Evolutionary conservation across 1,284 basidiomycete genomes (phyloP), one percentile per base, ranked within the genome.

Genomic region (Microbotryomycetes sp.): DNA sequence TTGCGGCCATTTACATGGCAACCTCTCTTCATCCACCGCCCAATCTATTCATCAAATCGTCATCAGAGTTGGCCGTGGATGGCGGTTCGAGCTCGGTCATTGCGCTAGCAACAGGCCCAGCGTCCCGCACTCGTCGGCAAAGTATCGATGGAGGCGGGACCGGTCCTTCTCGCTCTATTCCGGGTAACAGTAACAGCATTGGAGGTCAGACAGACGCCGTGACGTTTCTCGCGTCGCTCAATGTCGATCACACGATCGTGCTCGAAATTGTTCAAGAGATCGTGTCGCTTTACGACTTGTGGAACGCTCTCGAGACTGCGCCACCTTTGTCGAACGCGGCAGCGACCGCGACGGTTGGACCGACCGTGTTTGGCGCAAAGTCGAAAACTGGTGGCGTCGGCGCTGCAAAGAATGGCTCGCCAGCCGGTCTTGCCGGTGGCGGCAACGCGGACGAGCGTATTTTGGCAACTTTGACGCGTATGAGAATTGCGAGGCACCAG

Each of bases 221-320:
- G 48, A 82, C 84, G 3, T 97, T 94, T 73, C 83, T 97, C 59
- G 85, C 91, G 0, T 83, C 82, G 7, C 81, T 97, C 31, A 89
- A 93, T 74, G 85, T 97, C 45, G 90, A 86, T 52, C 80, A 93
- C 67, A 81, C 87, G 0, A 79, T 88, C 51, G 77, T 98, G 24
- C 83, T 89, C n/a, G 86, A 88, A 23, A 86, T 94, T 63, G 83
- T 88, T 0, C 92, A 97, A 74, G 89, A 96, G 75, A 90, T 97
- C 68, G 81, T 97, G 56, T 82, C 86, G 3, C 76, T 91, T n/a
- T 97, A 96, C 73, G 82, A 86, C 5, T 79, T 92, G 0, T 94
- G 91, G 89, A 86, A 88, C 57, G 78, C 82, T 13, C 89, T 92
- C 73, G 82, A 81, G 61, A 21, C 57, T 11, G 21, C 11, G 9